Conservation (phyloP, 805 yeast genomes). For the Kregervanrija pseudodelftensis region DNA sequence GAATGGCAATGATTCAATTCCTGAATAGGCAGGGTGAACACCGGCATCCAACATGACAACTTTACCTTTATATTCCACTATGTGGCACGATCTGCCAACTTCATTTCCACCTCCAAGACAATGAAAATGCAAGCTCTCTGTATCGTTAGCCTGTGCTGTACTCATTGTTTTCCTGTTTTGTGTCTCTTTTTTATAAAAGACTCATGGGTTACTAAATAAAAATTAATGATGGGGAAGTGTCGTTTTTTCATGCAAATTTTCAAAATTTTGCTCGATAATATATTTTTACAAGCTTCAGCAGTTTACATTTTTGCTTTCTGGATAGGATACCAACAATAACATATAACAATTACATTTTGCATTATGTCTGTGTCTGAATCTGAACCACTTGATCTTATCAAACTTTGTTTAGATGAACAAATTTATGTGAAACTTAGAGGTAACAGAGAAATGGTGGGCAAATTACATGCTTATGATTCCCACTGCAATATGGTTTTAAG, state of each 20-base stretch:
- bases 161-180: not conserved
- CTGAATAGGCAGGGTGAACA: slow-evolving; percentile 91
- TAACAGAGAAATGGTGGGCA: slow-evolving; percentile 86
- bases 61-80: slow-evolving; percentile 85
- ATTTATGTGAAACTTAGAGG: slow-evolving; percentile 89
- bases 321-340: too few relatives aligned
- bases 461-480: slow-evolving; percentile 87
- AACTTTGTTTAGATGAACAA: slow-evolving; percentile 78
- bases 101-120: slow-evolving; percentile 98
- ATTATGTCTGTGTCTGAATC: slow-evolving; percentile 22
- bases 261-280: too few relatives aligned
- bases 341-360: too few relatives aligned
- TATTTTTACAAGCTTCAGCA: too few relatives aligned
- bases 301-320: too few relatives aligned
- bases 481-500: slow-evolving; percentile 95
- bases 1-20: slow-evolving; percentile 86
- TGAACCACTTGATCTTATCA: slow-evolving; percentile 88
- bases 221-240: too few relatives aligned
- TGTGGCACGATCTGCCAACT: slow-evolving; percentile 95
- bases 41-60: slow-evolving; percentile 98
- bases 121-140: slow-evolving; percentile 49
- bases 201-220: too few relatives aligned
- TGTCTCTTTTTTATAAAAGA: too few relatives aligned
- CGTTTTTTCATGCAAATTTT: too few relatives aligned
- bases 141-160: not conserved